Base-by-base conservation (phyloP, 768 basidiomycete species). In the Suillus sp. region DNA sequence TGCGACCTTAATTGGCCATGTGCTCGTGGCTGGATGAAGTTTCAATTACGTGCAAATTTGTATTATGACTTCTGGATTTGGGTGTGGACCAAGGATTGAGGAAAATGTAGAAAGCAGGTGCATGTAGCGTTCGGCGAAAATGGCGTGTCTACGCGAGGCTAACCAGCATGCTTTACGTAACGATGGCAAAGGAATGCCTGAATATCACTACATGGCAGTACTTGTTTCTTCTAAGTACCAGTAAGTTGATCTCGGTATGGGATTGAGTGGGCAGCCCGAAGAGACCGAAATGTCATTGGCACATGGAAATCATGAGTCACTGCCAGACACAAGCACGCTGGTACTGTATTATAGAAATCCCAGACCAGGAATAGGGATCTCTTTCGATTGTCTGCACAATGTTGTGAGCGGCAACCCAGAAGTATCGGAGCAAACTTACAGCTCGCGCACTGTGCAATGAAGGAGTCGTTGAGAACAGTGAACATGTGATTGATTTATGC, bases 391-490 rank as follows among this genome's bases (percentile, higher is more conserved):
- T n/a, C 74, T 75, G 60, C 5, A 14, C 5, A 60, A n/a, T 55
- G 32, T 54, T 54, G 13, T 64, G n/a, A 62, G 8, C 25, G 20
- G 9, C 34, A 16, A 10, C 27, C 50, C 0, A 34, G 38, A 7
- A 35, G 22, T 14, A 18, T 25, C 48, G 25, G 25, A n/a, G 9
- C 0, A 45, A 1, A 71, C 81, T 71, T 71, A 88, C 88, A 90
- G 72, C 66, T 89, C 87, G 57, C 79, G 85, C 25, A 89, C 88
- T 89, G n/a, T n/a, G 64, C 10, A 30, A 57, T 30, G 14, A 45
- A 50, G 9, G 1, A 63, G 50, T 45, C 55, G 27, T 58, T 51
- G n/a, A 37, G 13, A 27, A 40, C 38, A 22, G 42, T 59, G 61
- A 65, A 64, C 18, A 67, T 63, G 56, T 22, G n/a, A 51, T 35